phyloP scores from a whole-genome alignment of 371 early-diverging fungal genomes.

The Lichtheimia corymbifera region DNA sequence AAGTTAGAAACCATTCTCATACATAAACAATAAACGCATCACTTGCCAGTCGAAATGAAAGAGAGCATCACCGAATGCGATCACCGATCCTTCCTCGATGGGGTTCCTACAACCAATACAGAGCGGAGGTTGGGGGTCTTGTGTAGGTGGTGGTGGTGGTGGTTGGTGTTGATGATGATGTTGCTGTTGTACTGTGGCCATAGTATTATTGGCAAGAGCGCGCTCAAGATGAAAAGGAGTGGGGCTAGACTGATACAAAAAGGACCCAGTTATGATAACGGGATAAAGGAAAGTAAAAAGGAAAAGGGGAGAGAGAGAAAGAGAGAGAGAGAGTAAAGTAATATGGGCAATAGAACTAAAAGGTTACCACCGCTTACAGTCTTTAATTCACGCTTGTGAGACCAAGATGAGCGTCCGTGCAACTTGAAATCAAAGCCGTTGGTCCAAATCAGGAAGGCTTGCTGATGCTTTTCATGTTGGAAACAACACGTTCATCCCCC shows the following conservation, averaged over 20 bases:
- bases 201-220: slow-evolving; percentile 1
- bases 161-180: background rate
- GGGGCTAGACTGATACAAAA: background rate
- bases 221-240: background rate
- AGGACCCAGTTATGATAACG: background rate
- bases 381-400: slow-evolving; percentile 10
- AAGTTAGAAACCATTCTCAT: background rate
- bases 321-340: background rate
- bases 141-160: no score
- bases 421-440: slow-evolving; percentile 6
- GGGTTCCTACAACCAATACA: slow-evolving; percentile 71
- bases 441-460: slow-evolving; percentile 5
- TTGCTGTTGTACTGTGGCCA: slow-evolving; percentile 6
- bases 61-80: slow-evolving; percentile 59
- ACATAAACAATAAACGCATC: background rate
- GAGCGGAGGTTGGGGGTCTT: slow-evolving; percentile 19
- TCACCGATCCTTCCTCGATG: slow-evolving; percentile 81
- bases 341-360: no score
- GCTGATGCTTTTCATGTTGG: background rate
- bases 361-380: background rate
- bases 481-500: background rate
- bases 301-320: background rate
- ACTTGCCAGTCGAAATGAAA: slow-evolving; percentile 9
- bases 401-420: slow-evolving; percentile 6
- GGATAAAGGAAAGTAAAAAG: background rate